Conservation (phyloP, 441 rosid genomes). For the Gossypium davidsonii region DNA sequence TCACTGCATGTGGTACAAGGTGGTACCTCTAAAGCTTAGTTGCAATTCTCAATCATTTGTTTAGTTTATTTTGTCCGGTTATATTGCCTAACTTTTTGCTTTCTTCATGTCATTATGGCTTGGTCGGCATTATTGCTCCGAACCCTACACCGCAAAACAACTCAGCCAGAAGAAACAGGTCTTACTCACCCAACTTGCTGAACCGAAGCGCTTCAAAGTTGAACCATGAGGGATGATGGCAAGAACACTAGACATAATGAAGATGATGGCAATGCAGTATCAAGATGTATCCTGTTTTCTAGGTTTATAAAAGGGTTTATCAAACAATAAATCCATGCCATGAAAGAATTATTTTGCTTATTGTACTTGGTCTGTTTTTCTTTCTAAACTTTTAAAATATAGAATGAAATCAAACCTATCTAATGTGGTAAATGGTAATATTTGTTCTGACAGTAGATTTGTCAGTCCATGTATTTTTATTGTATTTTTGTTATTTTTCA, state of each 20-base stretch:
- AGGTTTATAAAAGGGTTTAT: background rate
- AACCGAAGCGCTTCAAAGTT: background rate
- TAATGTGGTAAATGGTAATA: too few species aligned
- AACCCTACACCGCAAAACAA: background rate
- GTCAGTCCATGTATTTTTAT: too few species aligned
- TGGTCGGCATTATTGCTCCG: background rate
- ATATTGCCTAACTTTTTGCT: background rate
- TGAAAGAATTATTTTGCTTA: background rate
- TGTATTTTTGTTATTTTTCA: too few species aligned
- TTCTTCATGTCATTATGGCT: background rate
- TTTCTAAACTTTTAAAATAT: too few species aligned
- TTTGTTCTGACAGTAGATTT: too few species aligned
- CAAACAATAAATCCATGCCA: background rate
- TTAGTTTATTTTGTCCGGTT: background rate
- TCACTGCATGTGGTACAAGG: background rate
- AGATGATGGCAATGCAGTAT: conserved; percentile 31
- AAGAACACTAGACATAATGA: conserved; percentile 51
- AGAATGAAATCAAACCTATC: too few species aligned
- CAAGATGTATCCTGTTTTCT: background rate
- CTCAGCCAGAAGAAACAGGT: background rate
- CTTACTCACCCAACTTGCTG: background rate
- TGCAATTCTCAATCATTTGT: background rate
- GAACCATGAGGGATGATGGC: conserved; percentile 31
- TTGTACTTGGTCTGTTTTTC: background rate
- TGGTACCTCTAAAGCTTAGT: background rate